A percentile compares a stretch with the other conserved stretches of the same genome.
These are phyloP conservation scores for Lindgomyces ingoldianus DNA, from an alignment of 495 filamentous ascomycete genomes.

Conservation along the genomic window DNA sequence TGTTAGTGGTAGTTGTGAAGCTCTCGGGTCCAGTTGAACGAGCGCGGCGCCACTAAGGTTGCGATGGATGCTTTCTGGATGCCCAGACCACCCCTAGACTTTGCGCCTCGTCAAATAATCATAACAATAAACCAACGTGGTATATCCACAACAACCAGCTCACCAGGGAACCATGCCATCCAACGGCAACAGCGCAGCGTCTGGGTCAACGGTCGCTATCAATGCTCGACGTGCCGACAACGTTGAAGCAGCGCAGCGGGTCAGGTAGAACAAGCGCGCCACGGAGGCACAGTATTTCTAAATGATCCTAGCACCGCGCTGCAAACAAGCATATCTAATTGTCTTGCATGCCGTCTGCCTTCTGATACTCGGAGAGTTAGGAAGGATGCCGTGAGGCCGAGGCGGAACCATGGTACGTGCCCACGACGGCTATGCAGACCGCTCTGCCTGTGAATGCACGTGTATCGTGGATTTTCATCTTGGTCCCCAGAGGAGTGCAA, in stretches of 20 bases:
- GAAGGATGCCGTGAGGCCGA: not conserved
- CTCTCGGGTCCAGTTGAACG: constrained; percentile 18
- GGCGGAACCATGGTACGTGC: not conserved
- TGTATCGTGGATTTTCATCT: too few relatives aligned
- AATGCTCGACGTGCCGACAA: not conserved
- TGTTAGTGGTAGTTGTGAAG: constrained; percentile 18
- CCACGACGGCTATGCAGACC: not conserved
- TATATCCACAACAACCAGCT: constrained; percentile 34
- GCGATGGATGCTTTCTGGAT: constrained; percentile 24
- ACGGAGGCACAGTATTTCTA: not conserved
- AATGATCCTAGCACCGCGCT: not conserved
- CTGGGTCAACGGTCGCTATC: not conserved
- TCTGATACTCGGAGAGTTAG: not conserved
- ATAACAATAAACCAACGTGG: constrained; percentile 20
- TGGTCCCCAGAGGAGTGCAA: too few relatives aligned
- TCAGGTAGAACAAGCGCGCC: not conserved
- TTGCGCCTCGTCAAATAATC: constrained; percentile 28
- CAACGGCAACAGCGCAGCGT: not conserved
- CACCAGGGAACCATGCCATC: constrained; percentile 26
- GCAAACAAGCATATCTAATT: not conserved
- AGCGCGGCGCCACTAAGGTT: constrained; percentile 29
- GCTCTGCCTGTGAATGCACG: too few relatives aligned
- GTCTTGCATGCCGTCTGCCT: not conserved
- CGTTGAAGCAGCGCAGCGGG: too few relatives aligned
- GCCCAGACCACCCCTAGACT: constrained; percentile 29